These are phyloP conservation scores for Thalassiosira mediterranea DNA, from an alignment of 352 stramenopile genomes.

Conservation along the genomic window DNA sequence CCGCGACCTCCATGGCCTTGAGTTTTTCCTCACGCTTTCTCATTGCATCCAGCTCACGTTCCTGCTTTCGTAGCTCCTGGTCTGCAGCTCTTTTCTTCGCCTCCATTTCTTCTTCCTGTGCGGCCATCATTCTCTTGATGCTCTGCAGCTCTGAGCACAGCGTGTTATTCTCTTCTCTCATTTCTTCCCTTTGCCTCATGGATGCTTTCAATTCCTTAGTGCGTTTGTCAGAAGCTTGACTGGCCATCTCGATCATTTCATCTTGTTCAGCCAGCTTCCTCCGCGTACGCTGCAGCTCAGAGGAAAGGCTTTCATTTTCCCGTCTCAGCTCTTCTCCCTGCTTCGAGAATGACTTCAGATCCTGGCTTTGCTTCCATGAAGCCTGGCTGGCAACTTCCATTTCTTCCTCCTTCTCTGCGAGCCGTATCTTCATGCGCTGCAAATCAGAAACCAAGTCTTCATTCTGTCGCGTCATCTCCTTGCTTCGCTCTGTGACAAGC, in stretches of 20 bases:
- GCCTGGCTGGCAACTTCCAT: slow-evolving; percentile 12
- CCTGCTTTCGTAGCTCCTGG: slow-evolving; percentile 28
- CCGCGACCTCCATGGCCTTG: slow-evolving; percentile 4
- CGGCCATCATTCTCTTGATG: slow-evolving; percentile 35
- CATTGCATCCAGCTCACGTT: slow-evolving; percentile 22
- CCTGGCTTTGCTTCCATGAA: background rate
- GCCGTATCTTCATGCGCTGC: slow-evolving; percentile 27
- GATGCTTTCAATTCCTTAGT: slow-evolving; percentile 2
- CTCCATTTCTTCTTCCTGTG: slow-evolving; percentile 33
- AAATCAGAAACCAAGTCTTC: slow-evolving; percentile 13
- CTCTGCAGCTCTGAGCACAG: slow-evolving; percentile 26
- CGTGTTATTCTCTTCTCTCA: background rate
- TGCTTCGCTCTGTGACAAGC: background rate
- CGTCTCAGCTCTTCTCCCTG: background rate
- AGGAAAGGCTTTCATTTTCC: slow-evolving; percentile 7
- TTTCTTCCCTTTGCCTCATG: background rate
- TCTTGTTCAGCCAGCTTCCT: background rate
- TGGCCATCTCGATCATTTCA: slow-evolving; percentile 4
- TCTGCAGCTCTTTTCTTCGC: slow-evolving; percentile 6
- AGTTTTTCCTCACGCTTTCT: slow-evolving; percentile 16
- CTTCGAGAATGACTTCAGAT: background rate
- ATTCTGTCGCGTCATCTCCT: slow-evolving; percentile 21
- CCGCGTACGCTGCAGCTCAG: background rate
- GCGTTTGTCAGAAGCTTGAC: background rate
- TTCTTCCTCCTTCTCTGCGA: slow-evolving; percentile 31